phyloP scores from a whole-genome alignment of 768 basidiomycete species.

The Exidia glandulosa region DNA sequence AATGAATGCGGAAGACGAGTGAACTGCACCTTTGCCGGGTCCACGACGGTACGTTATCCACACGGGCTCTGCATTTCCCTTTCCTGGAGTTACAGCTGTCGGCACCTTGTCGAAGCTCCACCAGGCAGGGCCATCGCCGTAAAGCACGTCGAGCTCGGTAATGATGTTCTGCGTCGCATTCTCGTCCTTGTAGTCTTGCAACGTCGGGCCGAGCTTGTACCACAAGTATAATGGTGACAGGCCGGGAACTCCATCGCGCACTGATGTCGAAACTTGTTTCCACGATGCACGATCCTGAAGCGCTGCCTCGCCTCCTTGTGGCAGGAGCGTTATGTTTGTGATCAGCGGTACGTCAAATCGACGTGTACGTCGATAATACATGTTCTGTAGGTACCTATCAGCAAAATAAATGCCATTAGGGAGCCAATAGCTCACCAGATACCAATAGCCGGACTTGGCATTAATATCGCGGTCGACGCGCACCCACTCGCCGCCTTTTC shows the following conservation, averaged over 20 bases:
- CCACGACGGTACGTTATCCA: slow-evolving; percentile 62
- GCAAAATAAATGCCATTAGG: slow-evolving; percentile 1
- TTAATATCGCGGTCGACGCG: slow-evolving; percentile 77
- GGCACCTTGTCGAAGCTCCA: slow-evolving; percentile 74
- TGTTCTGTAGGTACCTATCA: slow-evolving; percentile 32
- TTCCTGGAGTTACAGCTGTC: slow-evolving; percentile 41
- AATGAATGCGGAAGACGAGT: slow-evolving; percentile 3
- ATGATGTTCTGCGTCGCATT: slow-evolving; percentile 44
- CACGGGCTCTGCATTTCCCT: slow-evolving; percentile 36
- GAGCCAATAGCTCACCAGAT: slow-evolving; percentile 36
- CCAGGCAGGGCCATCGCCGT: slow-evolving; percentile 75
- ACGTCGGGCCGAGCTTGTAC: slow-evolving; percentile 63
- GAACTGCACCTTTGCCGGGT: slow-evolving; percentile 46
- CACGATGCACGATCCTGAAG: slow-evolving; percentile 40
- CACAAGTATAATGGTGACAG: slow-evolving; percentile 57
- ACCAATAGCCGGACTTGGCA: slow-evolving; percentile 42
- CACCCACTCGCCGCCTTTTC: slow-evolving; percentile 78
- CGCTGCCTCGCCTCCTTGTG: slow-evolving; percentile 38
- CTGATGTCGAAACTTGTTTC: slow-evolving; percentile 50
- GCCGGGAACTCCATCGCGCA: slow-evolving; percentile 51
- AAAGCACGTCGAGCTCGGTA: slow-evolving; percentile 87
- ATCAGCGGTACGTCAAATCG: slow-evolving; percentile 73
- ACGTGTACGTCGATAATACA: slow-evolving; percentile 81
- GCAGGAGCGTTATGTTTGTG: slow-evolving; percentile 56
- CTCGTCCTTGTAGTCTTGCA: slow-evolving; percentile 39